phyloP scores from a whole-genome alignment of 2,329 filamentous ascomycete species.

The Daldinia sp. region DNA sequence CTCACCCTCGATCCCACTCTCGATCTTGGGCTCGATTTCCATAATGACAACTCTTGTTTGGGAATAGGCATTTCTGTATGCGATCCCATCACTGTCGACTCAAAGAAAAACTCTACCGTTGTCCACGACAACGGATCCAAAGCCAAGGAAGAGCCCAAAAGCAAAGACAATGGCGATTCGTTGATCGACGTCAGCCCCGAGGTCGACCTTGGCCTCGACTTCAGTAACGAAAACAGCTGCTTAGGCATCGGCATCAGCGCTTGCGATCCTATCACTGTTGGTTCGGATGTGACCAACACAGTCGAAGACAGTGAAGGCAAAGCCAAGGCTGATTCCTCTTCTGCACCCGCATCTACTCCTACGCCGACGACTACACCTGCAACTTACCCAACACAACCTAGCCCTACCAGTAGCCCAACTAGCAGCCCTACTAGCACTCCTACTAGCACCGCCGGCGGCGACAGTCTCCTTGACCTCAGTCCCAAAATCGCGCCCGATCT shows the following conservation, averaged over 20 bases:
- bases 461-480: conserved; percentile 31
- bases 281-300: conserved; percentile 35
- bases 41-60: conserved; percentile 32
- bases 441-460: conserved; percentile 3
- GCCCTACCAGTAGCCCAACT: not conserved
- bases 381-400: not conserved
- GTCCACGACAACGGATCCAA: conserved; percentile 7
- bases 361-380: not conserved
- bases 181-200: conserved; percentile 27
- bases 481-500: conserved; percentile 27
- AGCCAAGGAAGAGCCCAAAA: not conserved
- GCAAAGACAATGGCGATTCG: not conserved
- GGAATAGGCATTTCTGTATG: conserved; percentile 40
- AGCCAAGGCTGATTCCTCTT: not conserved
- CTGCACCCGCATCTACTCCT: not conserved
- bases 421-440: not conserved
- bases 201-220: conserved; percentile 8
- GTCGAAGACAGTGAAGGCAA: conserved; percentile 1
- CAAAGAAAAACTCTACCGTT: conserved; percentile 30
- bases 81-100: conserved; percentile 41
- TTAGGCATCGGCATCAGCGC: conserved; percentile 34
- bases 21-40: conserved; percentile 16
- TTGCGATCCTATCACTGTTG: conserved; percentile 35
- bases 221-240: conserved; percentile 31
- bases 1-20: conserved; percentile 34